These are phyloP conservation scores for Trypanosoma rangeli DNA, from an alignment of 208 protist species.

Conservation along the genomic window DNA sequence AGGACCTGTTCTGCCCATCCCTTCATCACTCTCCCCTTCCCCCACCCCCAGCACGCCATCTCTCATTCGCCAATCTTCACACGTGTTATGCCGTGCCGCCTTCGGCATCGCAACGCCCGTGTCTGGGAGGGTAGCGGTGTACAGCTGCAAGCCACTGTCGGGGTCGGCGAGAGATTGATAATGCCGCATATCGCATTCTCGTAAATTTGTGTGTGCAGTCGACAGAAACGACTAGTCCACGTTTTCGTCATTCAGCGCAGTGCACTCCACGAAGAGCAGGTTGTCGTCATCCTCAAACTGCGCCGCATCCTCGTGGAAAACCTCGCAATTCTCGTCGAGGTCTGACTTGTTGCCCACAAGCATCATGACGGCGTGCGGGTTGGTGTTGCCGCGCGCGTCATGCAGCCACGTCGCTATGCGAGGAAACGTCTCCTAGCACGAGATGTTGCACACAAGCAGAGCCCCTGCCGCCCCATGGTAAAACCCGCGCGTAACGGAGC, in stretches of 20 bases:
- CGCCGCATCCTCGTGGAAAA: conserved; percentile 95
- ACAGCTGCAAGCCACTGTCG: conserved; percentile 81
- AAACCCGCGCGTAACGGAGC: conserved; percentile 95
- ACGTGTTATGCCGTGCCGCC: conserved; percentile 8
- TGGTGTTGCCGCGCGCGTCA: conserved; percentile 92
- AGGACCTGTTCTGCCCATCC: no score
- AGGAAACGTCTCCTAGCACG: conserved; percentile 76
- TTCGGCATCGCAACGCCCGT: conserved; percentile 12
- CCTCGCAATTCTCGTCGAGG: conserved; percentile 93
- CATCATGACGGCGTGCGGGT: conserved; percentile 82
- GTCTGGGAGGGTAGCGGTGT: conserved; percentile 43
- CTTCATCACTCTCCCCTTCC: no score
- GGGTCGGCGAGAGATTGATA: conserved; percentile 82
- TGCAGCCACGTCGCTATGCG: conserved; percentile 95
- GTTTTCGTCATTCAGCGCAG: conserved; percentile 91
- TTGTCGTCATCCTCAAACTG: conserved; percentile 96
- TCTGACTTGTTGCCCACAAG: conserved; percentile 97
- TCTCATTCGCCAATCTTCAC: not conserved
- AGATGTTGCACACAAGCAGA: conserved; percentile 97
- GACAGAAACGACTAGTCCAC: conserved; percentile 94
- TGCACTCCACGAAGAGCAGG: conserved; percentile 95
- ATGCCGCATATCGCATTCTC: conserved; percentile 93
- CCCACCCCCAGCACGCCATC: not conserved
- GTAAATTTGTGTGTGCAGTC: conserved; percentile 93
- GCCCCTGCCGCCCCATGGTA: conserved; percentile 96